Evolutionary conservation across 371 early-diverging fungal genomes (phyloP).

Genomic region (Mucor mucedo): DNA sequence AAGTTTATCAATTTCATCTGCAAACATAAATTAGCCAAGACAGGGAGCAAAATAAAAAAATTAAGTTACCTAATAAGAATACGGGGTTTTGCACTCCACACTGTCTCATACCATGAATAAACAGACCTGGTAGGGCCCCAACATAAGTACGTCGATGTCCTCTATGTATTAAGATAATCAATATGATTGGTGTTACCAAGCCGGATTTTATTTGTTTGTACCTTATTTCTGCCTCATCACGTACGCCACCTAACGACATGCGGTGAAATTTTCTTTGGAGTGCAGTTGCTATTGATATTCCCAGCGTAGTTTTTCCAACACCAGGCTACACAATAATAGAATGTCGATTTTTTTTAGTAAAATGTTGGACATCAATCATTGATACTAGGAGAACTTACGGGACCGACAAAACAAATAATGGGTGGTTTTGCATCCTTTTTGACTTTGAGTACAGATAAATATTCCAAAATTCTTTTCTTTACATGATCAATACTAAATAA

Average conservation of each 20-base stretch:
- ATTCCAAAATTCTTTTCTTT: slow-evolving; percentile 83
- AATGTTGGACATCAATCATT: no score
- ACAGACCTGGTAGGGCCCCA: slow-evolving; percentile 85
- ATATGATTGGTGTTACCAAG: not conserved
- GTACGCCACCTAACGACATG: slow-evolving; percentile 86
- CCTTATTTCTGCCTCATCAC: slow-evolving; percentile 90
- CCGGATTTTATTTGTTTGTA: slow-evolving; percentile 6
- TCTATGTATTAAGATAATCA: slow-evolving; percentile 11
- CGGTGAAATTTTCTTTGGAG: slow-evolving; percentile 82
- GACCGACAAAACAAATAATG: slow-evolving; percentile 82
- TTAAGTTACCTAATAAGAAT: slow-evolving; percentile 64
- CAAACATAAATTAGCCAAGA: not conserved
- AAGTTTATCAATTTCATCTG: slow-evolving; percentile 89
- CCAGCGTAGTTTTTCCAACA: slow-evolving; percentile 87
- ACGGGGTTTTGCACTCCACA: slow-evolving; percentile 83
- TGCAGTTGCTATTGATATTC: slow-evolving; percentile 77
- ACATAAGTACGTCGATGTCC: slow-evolving; percentile 92
- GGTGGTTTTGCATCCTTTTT: slow-evolving; percentile 78
- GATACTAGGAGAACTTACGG: slow-evolving; percentile 24
- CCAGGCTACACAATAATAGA: slow-evolving; percentile 52
- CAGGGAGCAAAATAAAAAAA: not conserved
- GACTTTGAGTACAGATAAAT: slow-evolving; percentile 79
- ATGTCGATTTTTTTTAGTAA: no score
- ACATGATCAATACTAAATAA: slow-evolving; percentile 69
- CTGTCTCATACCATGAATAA: slow-evolving; percentile 78